Percentiles rank a stretch among this genome's conserved stretches.
These are phyloP conservation scores for Yarrowia osloensis DNA, from an alignment of 805 yeast species.

Conservation along the genomic window DNA sequence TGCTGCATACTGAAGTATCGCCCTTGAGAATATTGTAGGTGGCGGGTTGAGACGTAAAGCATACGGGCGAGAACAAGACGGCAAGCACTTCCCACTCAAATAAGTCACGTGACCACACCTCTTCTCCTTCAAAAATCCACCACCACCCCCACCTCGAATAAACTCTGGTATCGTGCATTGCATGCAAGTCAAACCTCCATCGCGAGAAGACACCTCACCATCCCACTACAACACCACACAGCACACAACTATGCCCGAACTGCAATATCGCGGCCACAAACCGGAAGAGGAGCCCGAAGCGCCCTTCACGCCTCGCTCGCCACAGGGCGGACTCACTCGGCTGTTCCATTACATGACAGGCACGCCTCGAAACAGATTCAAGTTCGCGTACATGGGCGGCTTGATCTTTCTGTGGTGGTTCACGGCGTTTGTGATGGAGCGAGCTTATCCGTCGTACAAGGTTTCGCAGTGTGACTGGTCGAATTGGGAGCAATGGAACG, in stretches of 20 bases:
- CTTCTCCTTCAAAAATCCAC: background rate
- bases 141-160: background rate
- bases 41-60: background rate
- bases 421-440: conserved; percentile 17
- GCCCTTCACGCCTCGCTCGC: conserved; percentile 3
- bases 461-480: conserved; percentile 22
- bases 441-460: background rate
- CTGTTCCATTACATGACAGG: conserved; percentile 23
- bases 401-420: conserved; percentile 16
- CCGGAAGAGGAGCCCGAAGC: conserved; percentile 5
- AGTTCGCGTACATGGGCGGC: conserved; percentile 8
- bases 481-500: conserved; percentile 52
- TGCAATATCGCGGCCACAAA: conserved; percentile 8
- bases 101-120: background rate
- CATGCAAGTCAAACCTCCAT: conserved; percentile 5
- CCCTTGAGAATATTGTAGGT: no score
- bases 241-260: background rate
- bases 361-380: conserved; percentile 20
- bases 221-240: background rate
- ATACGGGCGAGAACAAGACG: no score
- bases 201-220: conserved; percentile 4
- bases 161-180: background rate
- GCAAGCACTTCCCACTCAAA: no score
- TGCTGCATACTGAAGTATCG: no score
- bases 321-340: conserved; percentile 23